Conservation (phyloP, 2,329 filamentous ascomycete species). For the Pseudogymnoascus sp. region DNA sequence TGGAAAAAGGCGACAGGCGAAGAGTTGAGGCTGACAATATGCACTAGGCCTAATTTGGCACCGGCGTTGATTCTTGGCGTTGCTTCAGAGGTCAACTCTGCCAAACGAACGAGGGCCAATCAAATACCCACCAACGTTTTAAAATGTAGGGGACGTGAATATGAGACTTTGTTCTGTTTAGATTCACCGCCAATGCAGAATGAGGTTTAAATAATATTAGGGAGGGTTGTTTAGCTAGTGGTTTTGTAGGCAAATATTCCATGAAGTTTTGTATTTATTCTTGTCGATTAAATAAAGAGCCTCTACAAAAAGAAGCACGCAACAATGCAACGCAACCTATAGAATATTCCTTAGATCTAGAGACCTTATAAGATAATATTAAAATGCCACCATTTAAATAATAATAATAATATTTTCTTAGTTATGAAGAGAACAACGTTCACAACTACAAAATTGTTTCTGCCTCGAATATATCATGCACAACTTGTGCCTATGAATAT, state of each 20-base stretch:
- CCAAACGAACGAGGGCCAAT: neutral
- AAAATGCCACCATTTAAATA: neutral
- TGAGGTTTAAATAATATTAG: neutral
- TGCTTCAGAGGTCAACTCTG: neutral
- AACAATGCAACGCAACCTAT: neutral
- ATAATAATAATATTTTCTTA: neutral
- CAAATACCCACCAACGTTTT: neutral
- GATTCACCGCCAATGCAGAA: neutral
- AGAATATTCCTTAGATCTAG: neutral
- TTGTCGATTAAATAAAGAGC: neutral
- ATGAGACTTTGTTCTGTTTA: neutral
- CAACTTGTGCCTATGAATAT: neutral
- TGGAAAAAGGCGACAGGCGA: slow-evolving; percentile 9
- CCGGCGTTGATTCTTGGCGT: slow-evolving; percentile 11
- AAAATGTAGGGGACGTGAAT: neutral
- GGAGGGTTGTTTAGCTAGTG: neutral
- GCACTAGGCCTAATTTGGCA: slow-evolving; percentile 31
- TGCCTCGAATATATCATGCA: neutral
- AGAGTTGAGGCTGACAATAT: slow-evolving; percentile 26
- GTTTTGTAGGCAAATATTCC: neutral
- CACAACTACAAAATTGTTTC: neutral
- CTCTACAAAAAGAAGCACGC: neutral
- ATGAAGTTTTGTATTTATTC: neutral
- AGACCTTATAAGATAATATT: neutral
- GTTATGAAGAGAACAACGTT: neutral